Evolutionary conservation across 192 early-diverging fungal species (phyloP).

Genomic region (Irineochytrium annulatum): DNA sequence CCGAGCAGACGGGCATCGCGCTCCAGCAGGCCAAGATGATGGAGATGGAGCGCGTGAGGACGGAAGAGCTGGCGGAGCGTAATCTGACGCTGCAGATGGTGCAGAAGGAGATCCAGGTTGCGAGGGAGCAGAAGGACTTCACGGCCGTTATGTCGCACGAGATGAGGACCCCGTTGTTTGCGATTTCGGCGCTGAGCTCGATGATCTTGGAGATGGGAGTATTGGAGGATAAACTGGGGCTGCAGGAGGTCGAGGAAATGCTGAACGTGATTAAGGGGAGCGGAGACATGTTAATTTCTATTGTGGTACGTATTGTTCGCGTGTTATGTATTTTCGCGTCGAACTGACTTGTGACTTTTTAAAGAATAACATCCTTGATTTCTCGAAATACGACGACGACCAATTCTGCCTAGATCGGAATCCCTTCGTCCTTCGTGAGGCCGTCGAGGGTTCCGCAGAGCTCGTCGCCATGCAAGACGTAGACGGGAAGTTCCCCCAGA

Average conservation of each 20-base stretch:
- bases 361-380: conserved; percentile 4
- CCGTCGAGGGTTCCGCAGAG: neutral
- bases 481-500: neutral
- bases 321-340: neutral
- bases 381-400: conserved; percentile 1
- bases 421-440: neutral
- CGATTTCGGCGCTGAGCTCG: neutral
- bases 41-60: neutral
- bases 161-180: conserved; percentile 5
- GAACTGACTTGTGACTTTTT: neutral
- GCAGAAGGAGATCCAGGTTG: neutral
- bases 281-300: neutral
- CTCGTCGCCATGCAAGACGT: conserved; percentile 2
- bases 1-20: conserved; percentile 1
- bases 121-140: neutral
- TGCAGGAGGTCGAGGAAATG: neutral
- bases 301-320: neutral
- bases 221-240: neutral
- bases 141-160: conserved; percentile 3
- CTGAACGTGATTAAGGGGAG: neutral
- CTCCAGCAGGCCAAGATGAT: neutral
- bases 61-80: neutral
- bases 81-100: neutral
- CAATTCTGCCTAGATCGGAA: neutral
- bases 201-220: neutral